Conservation (phyloP, 1,284 basidiomycete species). For the Ustilago loliicola region DNA sequence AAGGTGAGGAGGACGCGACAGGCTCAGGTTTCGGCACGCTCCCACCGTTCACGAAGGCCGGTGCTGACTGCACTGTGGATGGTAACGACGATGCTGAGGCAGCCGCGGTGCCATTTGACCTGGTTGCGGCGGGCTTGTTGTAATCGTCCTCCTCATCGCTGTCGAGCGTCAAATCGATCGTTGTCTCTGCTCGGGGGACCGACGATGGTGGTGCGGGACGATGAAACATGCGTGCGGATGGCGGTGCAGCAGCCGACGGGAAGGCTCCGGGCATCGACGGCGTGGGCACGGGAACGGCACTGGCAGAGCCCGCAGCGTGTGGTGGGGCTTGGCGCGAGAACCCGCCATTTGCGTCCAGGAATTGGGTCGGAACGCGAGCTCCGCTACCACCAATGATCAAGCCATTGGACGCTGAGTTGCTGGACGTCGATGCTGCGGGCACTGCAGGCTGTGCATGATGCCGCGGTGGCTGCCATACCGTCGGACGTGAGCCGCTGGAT, state of each 20-base stretch:
- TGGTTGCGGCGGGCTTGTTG: slow-evolving; percentile 6
- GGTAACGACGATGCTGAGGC: neutral
- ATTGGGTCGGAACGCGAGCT: slow-evolving; percentile 58
- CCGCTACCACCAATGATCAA: slow-evolving; percentile 59
- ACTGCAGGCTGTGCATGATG: neutral
- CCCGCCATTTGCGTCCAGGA: slow-evolving; percentile 49
- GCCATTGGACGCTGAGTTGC: neutral
- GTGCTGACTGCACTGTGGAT: neutral
- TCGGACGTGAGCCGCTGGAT: slow-evolving; percentile 10
- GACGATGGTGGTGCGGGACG: neutral
- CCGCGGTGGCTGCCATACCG: slow-evolving; percentile 18
- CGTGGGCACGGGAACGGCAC: neutral
- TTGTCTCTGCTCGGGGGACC: neutral
- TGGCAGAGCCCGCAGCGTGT: neutral
- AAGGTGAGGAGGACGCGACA: neutral
- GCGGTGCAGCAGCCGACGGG: neutral
- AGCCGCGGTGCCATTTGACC: neutral
- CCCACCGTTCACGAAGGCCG: neutral
- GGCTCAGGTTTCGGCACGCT: neutral
- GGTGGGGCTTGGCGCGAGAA: slow-evolving; percentile 27
- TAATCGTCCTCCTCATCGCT: slow-evolving; percentile 45
- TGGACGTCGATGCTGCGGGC: slow-evolving; percentile 3
- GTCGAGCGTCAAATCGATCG: slow-evolving; percentile 48
- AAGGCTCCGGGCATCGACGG: slow-evolving; percentile 22
- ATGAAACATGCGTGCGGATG: neutral